phyloP scores from a whole-genome alignment of 495 filamentous ascomycete genomes.

The Barbatosphaeria neglecta region DNA sequence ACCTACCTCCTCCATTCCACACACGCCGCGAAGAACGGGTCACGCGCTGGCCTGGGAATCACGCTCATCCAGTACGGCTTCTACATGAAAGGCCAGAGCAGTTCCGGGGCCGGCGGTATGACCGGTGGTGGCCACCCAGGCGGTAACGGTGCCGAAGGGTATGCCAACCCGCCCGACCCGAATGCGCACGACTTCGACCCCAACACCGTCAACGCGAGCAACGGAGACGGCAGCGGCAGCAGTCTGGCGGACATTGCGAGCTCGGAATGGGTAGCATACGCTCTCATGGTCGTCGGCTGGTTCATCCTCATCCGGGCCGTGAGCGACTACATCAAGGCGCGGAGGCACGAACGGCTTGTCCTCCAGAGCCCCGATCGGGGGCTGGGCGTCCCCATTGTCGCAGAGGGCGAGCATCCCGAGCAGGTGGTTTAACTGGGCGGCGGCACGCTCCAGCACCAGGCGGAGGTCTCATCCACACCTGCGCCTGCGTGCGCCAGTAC shows the following conservation, averaged over 20 bases:
- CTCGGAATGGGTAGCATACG: slow-evolving; percentile 83
- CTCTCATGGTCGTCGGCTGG: slow-evolving; percentile 96
- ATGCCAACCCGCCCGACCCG: slow-evolving; percentile 62
- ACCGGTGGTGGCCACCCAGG: slow-evolving; percentile 28
- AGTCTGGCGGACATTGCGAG: slow-evolving; percentile 43
- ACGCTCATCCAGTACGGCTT: slow-evolving; percentile 96
- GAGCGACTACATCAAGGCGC: slow-evolving; percentile 74
- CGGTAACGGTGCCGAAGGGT: slow-evolving; percentile 40
- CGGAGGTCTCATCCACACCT: too few relatives aligned
- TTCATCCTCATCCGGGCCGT: slow-evolving; percentile 88
- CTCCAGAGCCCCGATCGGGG: slow-evolving; percentile 90
- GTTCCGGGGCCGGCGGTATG: slow-evolving; percentile 27
- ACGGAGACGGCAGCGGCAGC: slow-evolving; percentile 20
- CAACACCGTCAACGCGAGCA: slow-evolving; percentile 37
- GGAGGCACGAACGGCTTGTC: slow-evolving; percentile 84
- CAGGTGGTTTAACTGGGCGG: slow-evolving; percentile 56
- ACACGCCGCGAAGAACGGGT: slow-evolving; percentile 95
- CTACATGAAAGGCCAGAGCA: slow-evolving; percentile 56
- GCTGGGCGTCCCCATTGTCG: slow-evolving; percentile 74
- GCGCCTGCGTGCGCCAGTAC: too few relatives aligned
- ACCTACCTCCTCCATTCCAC: slow-evolving; percentile 97
- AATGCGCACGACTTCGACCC: slow-evolving; percentile 86
- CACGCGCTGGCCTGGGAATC: slow-evolving; percentile 84
- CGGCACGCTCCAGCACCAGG: too few relatives aligned
- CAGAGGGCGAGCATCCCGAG: slow-evolving; percentile 74